phyloP scores from a whole-genome alignment of 768 basidiomycete genomes.

The Lyophyllum semitale region DNA sequence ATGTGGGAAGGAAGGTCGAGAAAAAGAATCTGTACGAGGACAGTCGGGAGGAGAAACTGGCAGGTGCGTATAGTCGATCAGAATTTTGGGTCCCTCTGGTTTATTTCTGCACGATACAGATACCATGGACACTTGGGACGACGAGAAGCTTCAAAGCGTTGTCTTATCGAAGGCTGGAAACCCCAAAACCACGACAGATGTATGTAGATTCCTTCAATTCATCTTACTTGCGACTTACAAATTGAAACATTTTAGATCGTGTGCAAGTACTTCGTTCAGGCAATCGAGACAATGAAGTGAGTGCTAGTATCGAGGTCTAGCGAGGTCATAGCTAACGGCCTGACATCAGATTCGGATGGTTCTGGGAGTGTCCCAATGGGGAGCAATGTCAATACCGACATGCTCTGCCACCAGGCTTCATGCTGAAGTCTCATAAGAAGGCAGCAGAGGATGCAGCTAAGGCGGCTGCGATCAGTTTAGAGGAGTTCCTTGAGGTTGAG shows the following conservation, averaged over 20 bases:
- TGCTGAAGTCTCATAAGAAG: conserved; percentile 92
- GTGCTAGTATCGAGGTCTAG: conserved; percentile 10
- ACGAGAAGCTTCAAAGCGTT: conserved; percentile 88
- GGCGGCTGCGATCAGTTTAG: conserved; percentile 84
- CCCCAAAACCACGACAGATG: conserved; percentile 90
- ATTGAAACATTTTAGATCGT: conserved; percentile 68
- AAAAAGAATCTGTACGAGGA: conserved; percentile 97
- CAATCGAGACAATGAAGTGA: conserved; percentile 88
- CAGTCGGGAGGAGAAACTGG: conserved; percentile 74
- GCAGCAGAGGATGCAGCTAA: conserved; percentile 90
- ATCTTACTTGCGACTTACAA: not conserved
- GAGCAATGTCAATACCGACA: conserved; percentile 92
- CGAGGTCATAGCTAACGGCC: not conserved
- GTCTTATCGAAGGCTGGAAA: conserved; percentile 88
- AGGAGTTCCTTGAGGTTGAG: conserved; percentile 98
- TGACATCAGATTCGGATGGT: conserved; percentile 77
- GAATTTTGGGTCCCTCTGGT: not conserved
- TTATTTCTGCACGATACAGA: conserved; percentile 45
- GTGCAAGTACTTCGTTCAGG: conserved; percentile 96
- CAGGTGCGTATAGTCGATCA: conserved; percentile 46
- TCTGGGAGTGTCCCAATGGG: conserved; percentile 93
- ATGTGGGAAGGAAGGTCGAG: conserved; percentile 88
- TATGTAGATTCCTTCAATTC: conserved; percentile 31
- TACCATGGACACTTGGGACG: conserved; percentile 98
- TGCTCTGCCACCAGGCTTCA: conserved; percentile 93